phyloP scores from a whole-genome alignment of 2,329 filamentous ascomycete genomes.

The Berkeleyomyces basicola region DNA sequence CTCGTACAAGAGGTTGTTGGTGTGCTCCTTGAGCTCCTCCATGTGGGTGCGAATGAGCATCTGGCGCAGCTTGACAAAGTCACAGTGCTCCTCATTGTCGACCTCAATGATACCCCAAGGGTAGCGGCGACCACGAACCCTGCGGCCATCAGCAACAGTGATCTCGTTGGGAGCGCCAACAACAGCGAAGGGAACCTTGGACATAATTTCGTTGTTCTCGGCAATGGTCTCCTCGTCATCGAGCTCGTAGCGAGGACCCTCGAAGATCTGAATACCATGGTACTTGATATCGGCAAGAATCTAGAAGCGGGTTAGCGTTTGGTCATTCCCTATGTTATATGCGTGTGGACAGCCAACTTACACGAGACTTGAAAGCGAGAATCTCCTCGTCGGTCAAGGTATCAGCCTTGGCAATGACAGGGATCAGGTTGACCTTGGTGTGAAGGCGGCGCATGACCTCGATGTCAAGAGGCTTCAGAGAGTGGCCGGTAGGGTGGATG shows the following conservation, averaged over 20 bases:
- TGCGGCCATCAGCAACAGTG: conserved; percentile 75
- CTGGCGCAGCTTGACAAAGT: conserved; percentile 98
- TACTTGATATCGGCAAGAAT: conserved; percentile 93
- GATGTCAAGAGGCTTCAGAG: conserved; percentile 93
- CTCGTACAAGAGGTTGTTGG: conserved; percentile 97
- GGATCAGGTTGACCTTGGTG: conserved; percentile 99
- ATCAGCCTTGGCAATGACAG: conserved; percentile 96
- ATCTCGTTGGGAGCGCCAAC: conserved; percentile 96
- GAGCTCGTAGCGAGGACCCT: conserved; percentile 93
- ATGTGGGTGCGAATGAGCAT: conserved; percentile 99
- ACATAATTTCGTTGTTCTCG: conserved; percentile 99
- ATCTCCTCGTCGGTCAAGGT: conserved; percentile 97
- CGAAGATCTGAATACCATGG: conserved; percentile 97
- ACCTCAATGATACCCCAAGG: conserved; percentile 98
- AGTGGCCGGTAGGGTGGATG: conserved; percentile 97
- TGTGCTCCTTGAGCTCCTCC: conserved; percentile 99
- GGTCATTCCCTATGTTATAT: conserved; percentile 15
- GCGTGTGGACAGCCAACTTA: conserved; percentile 33
- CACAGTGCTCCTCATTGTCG: conserved; percentile 99
- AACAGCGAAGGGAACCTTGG: conserved; percentile 96
- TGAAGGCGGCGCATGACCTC: conserved; percentile 99
- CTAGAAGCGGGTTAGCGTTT: conserved; percentile 29
- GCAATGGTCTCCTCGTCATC: conserved; percentile 99
- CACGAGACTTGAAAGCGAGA: conserved; percentile 82
- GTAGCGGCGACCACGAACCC: conserved; percentile 89